phyloP scores from a whole-genome alignment of 345 rosid species.

The Aethionema arabicum region DNA sequence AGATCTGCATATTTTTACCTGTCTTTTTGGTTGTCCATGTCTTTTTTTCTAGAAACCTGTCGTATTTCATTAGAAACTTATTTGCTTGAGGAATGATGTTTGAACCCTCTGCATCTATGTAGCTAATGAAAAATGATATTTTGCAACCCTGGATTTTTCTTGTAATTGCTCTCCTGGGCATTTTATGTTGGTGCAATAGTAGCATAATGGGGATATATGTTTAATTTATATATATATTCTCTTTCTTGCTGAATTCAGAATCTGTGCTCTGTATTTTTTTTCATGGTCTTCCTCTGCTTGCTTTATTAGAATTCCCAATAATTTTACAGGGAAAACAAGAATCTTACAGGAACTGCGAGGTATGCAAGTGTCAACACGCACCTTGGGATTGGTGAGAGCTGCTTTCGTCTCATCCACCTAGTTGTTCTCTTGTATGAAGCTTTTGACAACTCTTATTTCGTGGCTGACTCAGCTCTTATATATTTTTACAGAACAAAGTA shows the following conservation, averaged over 20 bases:
- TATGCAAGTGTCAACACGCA: slow-evolving; percentile 98
- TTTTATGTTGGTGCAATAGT: not conserved
- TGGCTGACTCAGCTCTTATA: slow-evolving; percentile 18
- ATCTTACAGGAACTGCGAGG: slow-evolving; percentile 97
- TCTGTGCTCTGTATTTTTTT: slow-evolving; percentile 18
- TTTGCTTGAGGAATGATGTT: not conserved
- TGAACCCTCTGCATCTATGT: not conserved
- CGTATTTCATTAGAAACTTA: not conserved
- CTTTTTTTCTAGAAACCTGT: not conserved
- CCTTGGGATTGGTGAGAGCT: slow-evolving; percentile 80
- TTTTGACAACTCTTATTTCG: slow-evolving; percentile 14
- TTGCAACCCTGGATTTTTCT: not conserved
- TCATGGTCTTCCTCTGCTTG: slow-evolving; percentile 14
- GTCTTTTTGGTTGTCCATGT: not conserved
- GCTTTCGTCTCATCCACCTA: not conserved
- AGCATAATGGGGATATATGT: no score
- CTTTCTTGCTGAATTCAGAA: not conserved
- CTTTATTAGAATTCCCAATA: slow-evolving; percentile 1
- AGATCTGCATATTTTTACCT: slow-evolving; percentile 14
- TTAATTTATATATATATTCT: not conserved
- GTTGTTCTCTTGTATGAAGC: slow-evolving; percentile 7
- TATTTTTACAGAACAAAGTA: slow-evolving; percentile 81
- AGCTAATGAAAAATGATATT: not conserved
- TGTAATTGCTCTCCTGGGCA: not conserved
- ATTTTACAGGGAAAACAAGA: slow-evolving; percentile 82